Percentiles rank a stretch among this genome's conserved stretches.
phyloP scores from a whole-genome alignment of 306 rosid species.

The Chamaecrista fasciculata region DNA sequence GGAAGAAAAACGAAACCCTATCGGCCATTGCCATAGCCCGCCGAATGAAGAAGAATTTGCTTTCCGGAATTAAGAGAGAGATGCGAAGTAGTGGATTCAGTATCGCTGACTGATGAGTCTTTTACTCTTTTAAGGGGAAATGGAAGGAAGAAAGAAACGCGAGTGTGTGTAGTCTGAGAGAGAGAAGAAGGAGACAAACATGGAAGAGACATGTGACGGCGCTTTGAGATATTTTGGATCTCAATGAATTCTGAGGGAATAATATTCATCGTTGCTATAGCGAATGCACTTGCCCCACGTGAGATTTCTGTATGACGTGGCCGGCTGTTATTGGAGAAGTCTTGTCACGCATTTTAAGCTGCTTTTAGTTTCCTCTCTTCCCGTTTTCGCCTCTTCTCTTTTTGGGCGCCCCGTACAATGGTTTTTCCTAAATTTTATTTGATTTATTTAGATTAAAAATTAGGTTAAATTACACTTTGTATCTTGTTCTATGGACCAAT shows the following conservation, averaged over 20 bases:
- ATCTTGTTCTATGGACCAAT: too few relatives aligned
- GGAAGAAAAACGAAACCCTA: slow-evolving; percentile 39
- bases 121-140: not conserved
- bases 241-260: too few relatives aligned
- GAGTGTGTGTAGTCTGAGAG: too few relatives aligned
- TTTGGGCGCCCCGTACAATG: not conserved
- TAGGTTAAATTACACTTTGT: too few relatives aligned
- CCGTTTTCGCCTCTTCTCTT: not conserved
- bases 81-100: too few relatives aligned
- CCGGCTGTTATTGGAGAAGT: not conserved
- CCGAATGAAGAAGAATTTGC: too few relatives aligned
- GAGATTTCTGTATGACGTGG: slow-evolving; percentile 27
- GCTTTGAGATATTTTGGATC: not conserved
- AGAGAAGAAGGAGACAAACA: slow-evolving; percentile 27
- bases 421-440: not conserved
- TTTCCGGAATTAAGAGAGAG: too few relatives aligned
- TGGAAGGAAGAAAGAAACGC: too few relatives aligned
- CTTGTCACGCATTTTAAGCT: slow-evolving; percentile 38
- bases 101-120: too few relatives aligned
- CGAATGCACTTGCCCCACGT: slow-evolving; percentile 25
- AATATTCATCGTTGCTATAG: too few relatives aligned
- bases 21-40: slow-evolving; percentile 46
- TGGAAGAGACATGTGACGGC: slow-evolving; percentile 46
- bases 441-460: not conserved
- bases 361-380: not conserved